phyloP scores from a whole-genome alignment of 148 eudicot genomes.

The Vaccinium myrtillus region DNA sequence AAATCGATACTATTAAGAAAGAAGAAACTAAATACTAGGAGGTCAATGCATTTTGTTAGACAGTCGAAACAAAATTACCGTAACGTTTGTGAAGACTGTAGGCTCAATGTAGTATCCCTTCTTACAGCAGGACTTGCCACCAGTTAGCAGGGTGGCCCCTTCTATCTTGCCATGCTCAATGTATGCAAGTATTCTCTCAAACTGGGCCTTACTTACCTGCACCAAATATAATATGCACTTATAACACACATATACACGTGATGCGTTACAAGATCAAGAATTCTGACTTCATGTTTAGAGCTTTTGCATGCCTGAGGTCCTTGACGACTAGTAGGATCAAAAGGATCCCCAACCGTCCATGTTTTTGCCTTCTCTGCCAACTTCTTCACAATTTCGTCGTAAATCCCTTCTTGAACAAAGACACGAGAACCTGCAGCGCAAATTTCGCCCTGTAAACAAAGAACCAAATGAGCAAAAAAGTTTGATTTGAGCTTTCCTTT shows the following conservation, averaged over 20 bases:
- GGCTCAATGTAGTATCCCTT: constrained; percentile 83
- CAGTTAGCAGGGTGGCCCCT: constrained; percentile 83
- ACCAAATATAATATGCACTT: background rate
- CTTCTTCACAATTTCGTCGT: constrained; percentile 53
- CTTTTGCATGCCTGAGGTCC: constrained; percentile 68
- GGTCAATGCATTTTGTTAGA: background rate
- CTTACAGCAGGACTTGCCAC: constrained; percentile 53
- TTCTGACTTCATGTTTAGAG: background rate
- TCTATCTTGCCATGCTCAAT: constrained; percentile 73
- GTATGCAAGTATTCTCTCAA: constrained; percentile 58
- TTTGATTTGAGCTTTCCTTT: background rate
- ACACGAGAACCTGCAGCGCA: constrained; percentile 77
- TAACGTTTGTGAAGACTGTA: constrained; percentile 69
- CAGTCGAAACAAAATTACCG: constrained; percentile 34
- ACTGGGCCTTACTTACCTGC: constrained; percentile 69
- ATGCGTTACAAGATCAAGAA: constrained; percentile 29
- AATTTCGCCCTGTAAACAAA: constrained; percentile 61
- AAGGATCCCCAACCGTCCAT: constrained; percentile 88
- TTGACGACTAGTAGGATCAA: constrained; percentile 61
- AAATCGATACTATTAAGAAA: background rate
- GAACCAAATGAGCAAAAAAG: background rate
- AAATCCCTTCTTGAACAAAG: constrained; percentile 86
- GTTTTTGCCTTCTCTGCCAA: constrained; percentile 52
- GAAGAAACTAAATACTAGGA: background rate
- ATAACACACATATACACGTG: background rate